These are phyloP conservation scores for Kwoniella sp. DNA, from an alignment of 768 basidiomycete genomes.

Conservation along the genomic window DNA sequence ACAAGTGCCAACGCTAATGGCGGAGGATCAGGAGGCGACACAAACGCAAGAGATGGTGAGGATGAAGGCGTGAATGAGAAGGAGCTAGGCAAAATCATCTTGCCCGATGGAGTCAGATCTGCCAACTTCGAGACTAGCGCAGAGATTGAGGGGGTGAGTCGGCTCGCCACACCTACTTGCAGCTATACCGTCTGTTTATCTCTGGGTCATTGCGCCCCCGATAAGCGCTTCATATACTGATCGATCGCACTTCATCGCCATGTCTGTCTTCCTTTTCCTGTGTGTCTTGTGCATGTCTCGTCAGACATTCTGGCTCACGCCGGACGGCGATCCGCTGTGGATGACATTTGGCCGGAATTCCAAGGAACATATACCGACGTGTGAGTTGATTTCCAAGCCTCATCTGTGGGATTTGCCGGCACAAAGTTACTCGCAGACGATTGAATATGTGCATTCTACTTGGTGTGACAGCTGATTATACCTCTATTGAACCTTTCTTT, in stretches of 20 bases:
- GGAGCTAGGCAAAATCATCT: conserved; percentile 40
- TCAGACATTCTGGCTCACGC: conserved; percentile 38
- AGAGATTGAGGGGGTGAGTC: conserved; percentile 46
- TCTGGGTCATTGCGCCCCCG: too few relatives aligned
- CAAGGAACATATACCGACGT: conserved; percentile 50
- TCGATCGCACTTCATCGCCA: not conserved
- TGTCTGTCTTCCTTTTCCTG: not conserved
- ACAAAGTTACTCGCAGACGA: too few relatives aligned
- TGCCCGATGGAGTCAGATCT: conserved; percentile 47
- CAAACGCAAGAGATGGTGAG: conserved; percentile 1
- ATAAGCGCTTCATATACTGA: not conserved
- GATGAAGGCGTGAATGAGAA: conserved; percentile 26
- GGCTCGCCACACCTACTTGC: not conserved
- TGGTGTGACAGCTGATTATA: too few relatives aligned
- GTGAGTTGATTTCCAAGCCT: conserved; percentile 32
- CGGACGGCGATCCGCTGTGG: conserved; percentile 50
- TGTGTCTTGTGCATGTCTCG: too few relatives aligned
- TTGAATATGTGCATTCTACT: too few relatives aligned
- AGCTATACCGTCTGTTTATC: too few relatives aligned
- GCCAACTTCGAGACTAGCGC: conserved; percentile 45
- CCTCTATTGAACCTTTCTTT: not conserved
- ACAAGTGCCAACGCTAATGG: not conserved
- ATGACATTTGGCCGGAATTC: conserved; percentile 50
- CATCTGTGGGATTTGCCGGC: too few relatives aligned
- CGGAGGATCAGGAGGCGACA: not conserved